A percentile compares a stretch with the other conserved stretches of the same genome.
phyloP scores from a whole-genome alignment of 2,329 filamentous ascomycete genomes.

The Chrysosphaeria jannelii region DNA sequence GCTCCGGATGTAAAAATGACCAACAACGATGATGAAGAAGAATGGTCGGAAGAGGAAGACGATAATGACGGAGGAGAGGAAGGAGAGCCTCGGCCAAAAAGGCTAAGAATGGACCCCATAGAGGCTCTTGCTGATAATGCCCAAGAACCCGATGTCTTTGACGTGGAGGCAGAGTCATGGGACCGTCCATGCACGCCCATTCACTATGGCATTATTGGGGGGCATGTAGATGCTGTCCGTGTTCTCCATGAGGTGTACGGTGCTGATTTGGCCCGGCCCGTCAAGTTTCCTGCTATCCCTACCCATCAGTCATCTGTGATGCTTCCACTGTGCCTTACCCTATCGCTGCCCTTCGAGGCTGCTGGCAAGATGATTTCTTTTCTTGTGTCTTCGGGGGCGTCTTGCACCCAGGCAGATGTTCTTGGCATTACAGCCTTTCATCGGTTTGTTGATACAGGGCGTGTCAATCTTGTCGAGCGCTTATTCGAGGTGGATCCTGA shows the following conservation, averaged over 20 bases:
- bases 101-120: slow-evolving; percentile 14
- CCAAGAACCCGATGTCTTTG: slow-evolving; percentile 48
- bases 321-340: slow-evolving; percentile 36
- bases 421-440: slow-evolving; percentile 34
- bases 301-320: slow-evolving; percentile 26
- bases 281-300: slow-evolving; percentile 26
- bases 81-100: too few species aligned
- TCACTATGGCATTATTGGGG: slow-evolving; percentile 49
- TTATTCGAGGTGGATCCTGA: slow-evolving; percentile 25
- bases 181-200: slow-evolving; percentile 43
- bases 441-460: slow-evolving; percentile 23
- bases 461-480: slow-evolving; percentile 16
- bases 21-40: slow-evolving; percentile 3
- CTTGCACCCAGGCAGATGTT: slow-evolving; percentile 40
- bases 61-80: too few species aligned
- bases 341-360: slow-evolving; percentile 29
- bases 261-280: slow-evolving; percentile 43
- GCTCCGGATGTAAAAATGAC: not conserved
- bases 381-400: slow-evolving; percentile 40
- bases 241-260: slow-evolving; percentile 43
- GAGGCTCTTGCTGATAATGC: slow-evolving; percentile 21
- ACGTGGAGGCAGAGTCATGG: slow-evolving; percentile 55
- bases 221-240: slow-evolving; percentile 37
- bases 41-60: slow-evolving; percentile 8
- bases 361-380: slow-evolving; percentile 32